Evolutionary conservation across 1,139 yeast species (phyloP).

Genomic region (Lodderomyces theae): DNA sequence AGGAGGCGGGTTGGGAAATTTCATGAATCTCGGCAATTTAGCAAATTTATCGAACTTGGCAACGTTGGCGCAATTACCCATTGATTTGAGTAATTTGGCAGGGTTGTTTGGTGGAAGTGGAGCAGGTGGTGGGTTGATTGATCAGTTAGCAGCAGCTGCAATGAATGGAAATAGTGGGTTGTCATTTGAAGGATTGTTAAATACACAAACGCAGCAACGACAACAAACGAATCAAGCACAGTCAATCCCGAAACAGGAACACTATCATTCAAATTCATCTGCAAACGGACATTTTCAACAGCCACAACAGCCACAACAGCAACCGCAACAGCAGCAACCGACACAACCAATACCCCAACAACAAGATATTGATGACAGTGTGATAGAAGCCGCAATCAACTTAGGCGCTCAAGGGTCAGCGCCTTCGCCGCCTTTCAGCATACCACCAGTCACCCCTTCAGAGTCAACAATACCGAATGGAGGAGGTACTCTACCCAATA

Average conservation of each 20-base stretch:
- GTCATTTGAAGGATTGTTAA: not conserved
- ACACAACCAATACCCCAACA: not conserved
- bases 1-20: constrained; percentile 26
- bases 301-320: not conserved
- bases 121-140: constrained; percentile 3
- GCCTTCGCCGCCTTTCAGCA: constrained; percentile 1
- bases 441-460: not conserved
- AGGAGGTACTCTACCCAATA: constrained; percentile 19
- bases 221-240: not conserved
- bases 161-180: not conserved
- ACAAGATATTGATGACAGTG: not conserved
- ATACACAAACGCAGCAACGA: constrained; percentile 1
- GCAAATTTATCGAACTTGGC: constrained; percentile 44
- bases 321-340: constrained; percentile 1
- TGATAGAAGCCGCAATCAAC: not conserved
- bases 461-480: not conserved
- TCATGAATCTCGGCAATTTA: constrained; percentile 36
- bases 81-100: constrained; percentile 39
- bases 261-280: not conserved
- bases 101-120: constrained; percentile 23
- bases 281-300: not conserved
- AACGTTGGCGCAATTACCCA: constrained; percentile 44
- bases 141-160: constrained; percentile 2
- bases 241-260: not conserved
- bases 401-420: not conserved